Evolutionary conservation across 1,139 yeast species (phyloP), one percentile per base, ranked within the genome.

Genomic region (Scheffersomyces quercinus): DNA sequence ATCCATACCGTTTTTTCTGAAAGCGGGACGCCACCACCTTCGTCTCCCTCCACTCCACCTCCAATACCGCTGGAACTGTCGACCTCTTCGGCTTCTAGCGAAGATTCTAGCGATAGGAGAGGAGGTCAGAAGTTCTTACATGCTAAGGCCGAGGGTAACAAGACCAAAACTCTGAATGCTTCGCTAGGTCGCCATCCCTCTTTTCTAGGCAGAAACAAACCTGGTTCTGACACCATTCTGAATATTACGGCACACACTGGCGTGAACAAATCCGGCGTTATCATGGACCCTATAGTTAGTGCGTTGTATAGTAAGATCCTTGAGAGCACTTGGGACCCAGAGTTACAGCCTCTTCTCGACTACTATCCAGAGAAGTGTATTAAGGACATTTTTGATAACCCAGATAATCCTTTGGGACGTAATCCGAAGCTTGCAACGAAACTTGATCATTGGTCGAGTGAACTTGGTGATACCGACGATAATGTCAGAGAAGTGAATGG

Each of bases 281-380:
- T 69, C 20, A 67, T 76, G 49, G 82, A 81, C 51, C 85, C 85
- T 0, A 65, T 79, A 1, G 72, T 83, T 8, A 70, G 73, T 42
- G 70, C 69, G 40, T 63, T 86, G 12, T 79, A 85, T 53, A 78
- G 81, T 47, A 79, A 79, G 52, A 79, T 89, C 1, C 77, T 85
- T 55, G 83, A 85, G 45, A 74, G 86, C 33, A 78, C 88, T 0
- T 89, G 96, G 96, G 90, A 86, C 54, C 81, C 84, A 1, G 79
- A 85, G 45, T 84, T 89, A 29, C 67, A 67, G 41, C 54, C 60
- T 2, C 54, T 74, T 12, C 81, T 88, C 40, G 93, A 86, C 50
- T 80, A 77, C 47, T 73, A 85, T 9, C 95, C 97, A 0, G 78
- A 79, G 39, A 85, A 82, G 44, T 81, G 93, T 51, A 75, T 90